These are phyloP conservation scores for Bolboschoenoplectus hybrid DNA, from an alignment of 202 grass and related monocot species.

Conservation along the genomic window DNA sequence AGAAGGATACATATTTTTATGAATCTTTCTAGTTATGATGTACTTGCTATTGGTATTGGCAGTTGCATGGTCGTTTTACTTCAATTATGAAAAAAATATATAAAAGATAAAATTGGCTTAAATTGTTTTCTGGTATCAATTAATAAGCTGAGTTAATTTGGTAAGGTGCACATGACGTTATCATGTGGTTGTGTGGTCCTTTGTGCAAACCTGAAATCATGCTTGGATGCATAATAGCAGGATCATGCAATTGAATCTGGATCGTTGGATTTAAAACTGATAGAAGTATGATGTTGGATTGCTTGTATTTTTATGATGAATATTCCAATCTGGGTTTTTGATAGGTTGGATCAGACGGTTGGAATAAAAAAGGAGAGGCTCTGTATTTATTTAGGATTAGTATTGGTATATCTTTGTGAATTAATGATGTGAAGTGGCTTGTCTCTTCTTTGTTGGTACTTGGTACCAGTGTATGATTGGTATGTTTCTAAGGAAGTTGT, in stretches of 20 bases:
- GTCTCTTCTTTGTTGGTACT: too few species aligned
- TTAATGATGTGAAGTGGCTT: too few species aligned
- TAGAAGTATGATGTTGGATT: not conserved
- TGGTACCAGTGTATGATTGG: too few species aligned
- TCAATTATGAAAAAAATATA: not conserved
- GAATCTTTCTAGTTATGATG: constrained; percentile 12
- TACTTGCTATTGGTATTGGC: not conserved
- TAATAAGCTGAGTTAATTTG: not conserved
- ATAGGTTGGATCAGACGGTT: not conserved
- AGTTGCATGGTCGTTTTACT: not conserved
- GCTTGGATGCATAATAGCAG: not conserved
- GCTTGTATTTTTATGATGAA: not conserved
- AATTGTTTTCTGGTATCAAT: not conserved
- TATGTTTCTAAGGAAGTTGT: too few species aligned
- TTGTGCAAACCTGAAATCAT: not conserved
- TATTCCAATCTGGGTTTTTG: not conserved
- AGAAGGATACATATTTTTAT: not conserved
- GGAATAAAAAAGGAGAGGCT: not conserved
- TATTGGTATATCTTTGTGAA: not conserved
- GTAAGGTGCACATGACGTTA: constrained; percentile 5
- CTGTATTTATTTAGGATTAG: not conserved
- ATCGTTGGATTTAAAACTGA: not conserved
- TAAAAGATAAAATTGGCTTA: not conserved
- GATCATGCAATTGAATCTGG: not conserved
- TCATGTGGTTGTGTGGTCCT: constrained; percentile 12